phyloP scores from a whole-genome alignment of 2,329 filamentous ascomycete species.

The Lithohypha guttulata region DNA sequence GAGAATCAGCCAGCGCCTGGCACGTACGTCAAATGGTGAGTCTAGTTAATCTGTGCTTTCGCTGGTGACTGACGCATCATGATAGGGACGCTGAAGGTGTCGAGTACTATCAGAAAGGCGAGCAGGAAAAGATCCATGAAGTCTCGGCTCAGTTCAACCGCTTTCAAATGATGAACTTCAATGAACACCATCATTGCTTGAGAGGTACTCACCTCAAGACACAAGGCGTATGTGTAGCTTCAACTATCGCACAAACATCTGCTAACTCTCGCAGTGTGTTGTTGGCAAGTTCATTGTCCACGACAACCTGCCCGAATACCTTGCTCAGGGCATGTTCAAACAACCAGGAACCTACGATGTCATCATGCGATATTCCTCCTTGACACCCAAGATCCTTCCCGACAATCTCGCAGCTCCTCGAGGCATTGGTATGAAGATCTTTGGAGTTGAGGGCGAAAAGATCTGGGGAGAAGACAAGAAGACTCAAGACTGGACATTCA shows the following conservation, averaged over 20 bases:
- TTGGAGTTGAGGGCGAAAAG: slow-evolving; percentile 16
- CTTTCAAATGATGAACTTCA: slow-evolving; percentile 20
- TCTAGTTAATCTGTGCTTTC: neutral
- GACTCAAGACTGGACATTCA: slow-evolving; percentile 17
- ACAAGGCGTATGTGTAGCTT: slow-evolving; percentile 11
- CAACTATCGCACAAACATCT: neutral
- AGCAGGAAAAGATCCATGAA: slow-evolving; percentile 15
- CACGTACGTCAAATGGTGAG: slow-evolving; percentile 9
- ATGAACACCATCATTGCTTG: slow-evolving; percentile 16
- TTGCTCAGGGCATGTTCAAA: slow-evolving; percentile 18
- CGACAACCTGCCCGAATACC: slow-evolving; percentile 13
- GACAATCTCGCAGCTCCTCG: slow-evolving; percentile 16
- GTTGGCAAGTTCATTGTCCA: slow-evolving; percentile 17
- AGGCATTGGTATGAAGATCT: slow-evolving; percentile 18
- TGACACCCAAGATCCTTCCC: slow-evolving; percentile 15
- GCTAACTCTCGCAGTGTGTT: slow-evolving; percentile 12
- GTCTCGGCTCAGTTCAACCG: slow-evolving; percentile 15
- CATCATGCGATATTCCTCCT: slow-evolving; percentile 19
- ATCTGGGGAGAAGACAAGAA: slow-evolving; percentile 18
- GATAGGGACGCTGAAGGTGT: slow-evolving; percentile 14
- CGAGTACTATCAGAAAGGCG: slow-evolving; percentile 11
- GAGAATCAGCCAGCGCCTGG: slow-evolving; percentile 7
- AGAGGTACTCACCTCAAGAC: slow-evolving; percentile 18
- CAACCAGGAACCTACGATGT: slow-evolving; percentile 16
- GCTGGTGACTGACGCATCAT: neutral